Percentiles rank a stretch among this genome's conserved stretches.
These are phyloP conservation scores for Colletotrichum shisoi DNA, from an alignment of 2,329 filamentous ascomycete species.

Conservation along the genomic window DNA sequence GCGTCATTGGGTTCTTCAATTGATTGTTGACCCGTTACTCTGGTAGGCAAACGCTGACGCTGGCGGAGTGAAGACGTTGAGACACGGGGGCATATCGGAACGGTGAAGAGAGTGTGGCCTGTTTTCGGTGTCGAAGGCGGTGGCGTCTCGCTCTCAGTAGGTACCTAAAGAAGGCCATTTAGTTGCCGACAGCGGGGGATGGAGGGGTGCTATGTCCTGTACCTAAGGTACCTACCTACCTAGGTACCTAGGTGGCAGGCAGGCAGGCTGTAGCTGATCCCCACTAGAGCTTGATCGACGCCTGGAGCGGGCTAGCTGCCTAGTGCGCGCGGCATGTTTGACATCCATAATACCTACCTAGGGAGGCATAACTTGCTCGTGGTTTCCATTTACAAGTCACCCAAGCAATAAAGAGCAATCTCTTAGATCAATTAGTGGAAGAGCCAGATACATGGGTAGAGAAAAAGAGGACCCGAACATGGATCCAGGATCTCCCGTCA, in stretches of 20 bases:
- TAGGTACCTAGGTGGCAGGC: too few species aligned
- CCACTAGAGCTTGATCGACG: constrained; percentile 24
- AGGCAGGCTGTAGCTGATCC: constrained; percentile 11
- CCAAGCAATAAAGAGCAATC: neutral
- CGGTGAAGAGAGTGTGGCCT: constrained; percentile 4
- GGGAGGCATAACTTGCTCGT: neutral
- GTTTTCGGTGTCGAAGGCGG: constrained; percentile 13
- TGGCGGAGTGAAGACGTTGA: neutral
- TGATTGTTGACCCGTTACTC: neutral
- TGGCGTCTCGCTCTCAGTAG: neutral
- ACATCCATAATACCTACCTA: too few species aligned
- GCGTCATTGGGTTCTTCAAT: neutral
- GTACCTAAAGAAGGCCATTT: too few species aligned
- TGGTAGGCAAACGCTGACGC: constrained; percentile 11
- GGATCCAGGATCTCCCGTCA: neutral
- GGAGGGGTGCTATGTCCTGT: constrained; percentile 1
- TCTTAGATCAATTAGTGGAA: neutral
- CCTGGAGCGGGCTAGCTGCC: constrained; percentile 9
- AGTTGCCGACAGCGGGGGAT: constrained; percentile 31
- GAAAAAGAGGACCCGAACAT: neutral
- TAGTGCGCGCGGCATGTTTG: neutral
- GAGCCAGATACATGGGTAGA: neutral
- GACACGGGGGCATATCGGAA: constrained; percentile 8
- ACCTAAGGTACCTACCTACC: too few species aligned
- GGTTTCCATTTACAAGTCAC: neutral